A percentile compares a stretch with the other conserved stretches of the same genome.
Conservation (phyloP, 805 yeast species). For the Teunomyces atbi region DNA sequence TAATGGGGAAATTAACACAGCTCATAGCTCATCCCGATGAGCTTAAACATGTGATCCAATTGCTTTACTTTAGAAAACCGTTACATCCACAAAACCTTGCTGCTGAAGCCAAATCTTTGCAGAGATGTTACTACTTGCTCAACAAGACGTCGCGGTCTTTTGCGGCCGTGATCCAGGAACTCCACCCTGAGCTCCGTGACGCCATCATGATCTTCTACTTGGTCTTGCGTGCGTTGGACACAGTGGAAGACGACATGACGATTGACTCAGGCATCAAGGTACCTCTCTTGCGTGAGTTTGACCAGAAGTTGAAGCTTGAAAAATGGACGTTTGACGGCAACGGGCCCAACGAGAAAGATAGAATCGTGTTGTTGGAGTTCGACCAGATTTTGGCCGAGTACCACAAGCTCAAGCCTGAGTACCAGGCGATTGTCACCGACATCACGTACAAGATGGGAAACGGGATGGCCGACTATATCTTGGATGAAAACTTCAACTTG, state of each 20-base stretch:
- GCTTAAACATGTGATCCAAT: constrained; percentile 63
- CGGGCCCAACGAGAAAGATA: constrained; percentile 76
- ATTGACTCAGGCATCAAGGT: constrained; percentile 68
- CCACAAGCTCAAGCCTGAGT: constrained; percentile 68
- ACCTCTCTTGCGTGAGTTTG: constrained; percentile 69
- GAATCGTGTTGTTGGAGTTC: constrained; percentile 78
- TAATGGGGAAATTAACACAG: constrained; percentile 61
- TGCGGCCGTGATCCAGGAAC: constrained; percentile 88
- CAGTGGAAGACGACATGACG: constrained; percentile 95
- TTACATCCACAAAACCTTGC: constrained; percentile 47
- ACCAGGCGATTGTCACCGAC: constrained; percentile 74
- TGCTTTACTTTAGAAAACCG: constrained; percentile 52
- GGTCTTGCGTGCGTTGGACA: constrained; percentile 86
- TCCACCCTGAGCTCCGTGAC: constrained; percentile 84
- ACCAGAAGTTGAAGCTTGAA: constrained; percentile 55
- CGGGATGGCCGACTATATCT: constrained; percentile 95
- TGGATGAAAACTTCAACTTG: constrained; percentile 71
- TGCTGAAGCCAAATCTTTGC: constrained; percentile 29
- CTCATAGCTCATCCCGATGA: constrained; percentile 70
- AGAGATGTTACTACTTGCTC: constrained; percentile 67
- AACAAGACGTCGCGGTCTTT: constrained; percentile 81
- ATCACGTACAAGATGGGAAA: constrained; percentile 88
- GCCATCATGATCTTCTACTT: constrained; percentile 83
- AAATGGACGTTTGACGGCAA: constrained; percentile 83
- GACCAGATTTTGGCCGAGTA: constrained; percentile 66